A percentile compares a stretch with the other conserved stretches of the same genome.
phyloP scores from a whole-genome alignment of 2,329 filamentous ascomycete genomes.

The Magnaporthiopsis rhizophila region DNA sequence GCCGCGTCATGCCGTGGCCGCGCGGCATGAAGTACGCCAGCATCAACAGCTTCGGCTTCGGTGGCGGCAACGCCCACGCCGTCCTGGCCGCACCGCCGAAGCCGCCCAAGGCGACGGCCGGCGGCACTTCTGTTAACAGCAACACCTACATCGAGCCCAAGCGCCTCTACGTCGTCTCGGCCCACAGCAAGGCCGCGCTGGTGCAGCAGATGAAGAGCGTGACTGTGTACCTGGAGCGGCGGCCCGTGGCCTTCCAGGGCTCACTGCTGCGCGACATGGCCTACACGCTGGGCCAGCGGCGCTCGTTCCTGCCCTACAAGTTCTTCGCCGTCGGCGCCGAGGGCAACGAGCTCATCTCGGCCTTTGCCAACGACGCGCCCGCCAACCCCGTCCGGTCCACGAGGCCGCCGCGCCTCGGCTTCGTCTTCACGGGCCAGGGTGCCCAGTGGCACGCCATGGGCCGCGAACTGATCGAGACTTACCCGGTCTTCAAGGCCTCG shows the following conservation, averaged over 20 bases:
- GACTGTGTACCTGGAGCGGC: slow-evolving; percentile 12
- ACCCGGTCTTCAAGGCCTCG: slow-evolving; percentile 15
- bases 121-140: not conserved
- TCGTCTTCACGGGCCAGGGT: slow-evolving; percentile 24
- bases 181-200: slow-evolving; percentile 11
- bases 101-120: not conserved
- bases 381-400: slow-evolving; percentile 10
- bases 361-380: not conserved
- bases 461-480: slow-evolving; percentile 15
- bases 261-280: slow-evolving; percentile 14
- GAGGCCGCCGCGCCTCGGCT: slow-evolving; percentile 12
- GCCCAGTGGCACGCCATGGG: slow-evolving; percentile 22
- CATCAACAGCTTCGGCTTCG: slow-evolving; percentile 36
- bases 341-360: slow-evolving; percentile 4
- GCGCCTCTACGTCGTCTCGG: slow-evolving; percentile 12
- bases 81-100: slow-evolving; percentile 23
- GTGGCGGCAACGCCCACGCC: slow-evolving; percentile 35
- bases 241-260: slow-evolving; percentile 13
- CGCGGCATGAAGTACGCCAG: slow-evolving; percentile 16
- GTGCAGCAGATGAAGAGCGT: slow-evolving; percentile 10
- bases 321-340: slow-evolving; percentile 8
- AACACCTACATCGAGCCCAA: slow-evolving; percentile 6
- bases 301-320: slow-evolving; percentile 13
- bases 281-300: slow-evolving; percentile 21
- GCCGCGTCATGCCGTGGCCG: slow-evolving; percentile 11